phyloP scores from a whole-genome alignment of 2,329 filamentous ascomycete species.

The Aphanocladium album region DNA sequence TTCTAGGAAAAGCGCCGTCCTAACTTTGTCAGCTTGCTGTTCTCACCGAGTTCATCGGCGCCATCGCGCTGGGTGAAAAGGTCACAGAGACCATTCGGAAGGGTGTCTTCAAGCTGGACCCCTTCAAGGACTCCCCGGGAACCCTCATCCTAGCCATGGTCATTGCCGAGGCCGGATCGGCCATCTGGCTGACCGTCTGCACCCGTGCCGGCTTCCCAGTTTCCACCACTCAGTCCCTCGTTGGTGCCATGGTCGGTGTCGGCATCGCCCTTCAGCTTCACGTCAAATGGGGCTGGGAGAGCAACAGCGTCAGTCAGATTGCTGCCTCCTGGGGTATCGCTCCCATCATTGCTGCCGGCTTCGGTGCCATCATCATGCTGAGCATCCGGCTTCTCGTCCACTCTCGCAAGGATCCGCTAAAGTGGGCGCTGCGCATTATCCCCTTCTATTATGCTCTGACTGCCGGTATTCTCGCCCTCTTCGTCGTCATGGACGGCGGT shows the following conservation, averaged over 20 bases:
- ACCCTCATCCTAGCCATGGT: slow-evolving; percentile 38
- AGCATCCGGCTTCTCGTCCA: neutral
- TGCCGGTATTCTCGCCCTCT: slow-evolving; percentile 16
- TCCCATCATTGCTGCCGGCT: slow-evolving; percentile 16
- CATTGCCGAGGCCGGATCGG: slow-evolving; percentile 32
- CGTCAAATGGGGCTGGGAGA: slow-evolving; percentile 19
- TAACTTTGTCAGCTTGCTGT: too few relatives aligned
- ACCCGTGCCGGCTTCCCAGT: slow-evolving; percentile 31
- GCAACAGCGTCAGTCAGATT: slow-evolving; percentile 19
- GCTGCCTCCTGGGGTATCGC: slow-evolving; percentile 20
- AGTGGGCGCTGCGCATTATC: neutral
- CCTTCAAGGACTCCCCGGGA: slow-evolving; percentile 26
- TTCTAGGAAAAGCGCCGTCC: slow-evolving; percentile 18
- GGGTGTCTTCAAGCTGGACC: neutral
- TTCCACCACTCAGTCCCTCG: slow-evolving; percentile 42
- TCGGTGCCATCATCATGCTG: slow-evolving; percentile 14
- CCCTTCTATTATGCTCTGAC: neutral
- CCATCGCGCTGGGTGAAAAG: neutral
- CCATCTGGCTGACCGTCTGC: slow-evolving; percentile 37
- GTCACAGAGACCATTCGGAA: neutral
- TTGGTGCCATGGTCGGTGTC: slow-evolving; percentile 40
- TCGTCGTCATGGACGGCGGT: slow-evolving; percentile 19
- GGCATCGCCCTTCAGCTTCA: slow-evolving; percentile 35
- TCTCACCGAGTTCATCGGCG: neutral
- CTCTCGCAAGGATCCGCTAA: slow-evolving; percentile 15